Base-by-base conservation (phyloP, 192 early-diverging fungal species). In the Coemansia sp. region DNA sequence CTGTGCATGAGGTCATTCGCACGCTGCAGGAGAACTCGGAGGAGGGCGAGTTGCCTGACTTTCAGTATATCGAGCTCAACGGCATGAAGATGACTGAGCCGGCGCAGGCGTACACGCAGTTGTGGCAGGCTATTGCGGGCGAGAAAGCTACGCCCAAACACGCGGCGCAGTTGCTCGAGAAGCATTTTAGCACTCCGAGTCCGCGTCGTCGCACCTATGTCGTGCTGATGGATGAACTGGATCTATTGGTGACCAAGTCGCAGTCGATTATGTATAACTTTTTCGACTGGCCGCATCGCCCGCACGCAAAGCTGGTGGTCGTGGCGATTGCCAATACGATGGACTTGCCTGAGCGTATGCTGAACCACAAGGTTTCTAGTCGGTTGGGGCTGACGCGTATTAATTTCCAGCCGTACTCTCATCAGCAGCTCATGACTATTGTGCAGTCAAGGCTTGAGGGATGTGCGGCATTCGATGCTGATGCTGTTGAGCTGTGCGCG, bases 261-360 rank as follows among this genome's bases (percentile, higher is more conserved):
- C 96, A 97, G 68, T 86, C 87, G 2, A 92, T 99, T 49, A 92
- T 99, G 86, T 98, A 98, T 82, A 99, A 98, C 74, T 95, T 99
- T 68, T 98, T 99, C 66, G 94, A 98, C 53, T 99, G 96, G 96
- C 95, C 98, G 17, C 92, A 90, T 49, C 86, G 92, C 26, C 80
- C 87, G 9, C 82, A 92, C 67, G 94, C 95, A 14, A 85, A 89
- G 65, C 76, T 99, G 14, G 92, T 98, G 67, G 92, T 99, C 3
- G 82, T 99, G 47, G 96, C 96, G 0, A 91, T 99, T 61, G 97
- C 98, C 39, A 99, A 99, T 75, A 98, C 96, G 0, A 99, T 99
- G 95, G 96, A 98, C 69, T 76, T 99, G 19, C 96, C 96, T 0
- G 96, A 98, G 69, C 87, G 96, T 57, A 88, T 96, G 84, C 84